Base-by-base conservation (phyloP, 1,284 basidiomycete genomes). In the Athelia sp. region DNA sequence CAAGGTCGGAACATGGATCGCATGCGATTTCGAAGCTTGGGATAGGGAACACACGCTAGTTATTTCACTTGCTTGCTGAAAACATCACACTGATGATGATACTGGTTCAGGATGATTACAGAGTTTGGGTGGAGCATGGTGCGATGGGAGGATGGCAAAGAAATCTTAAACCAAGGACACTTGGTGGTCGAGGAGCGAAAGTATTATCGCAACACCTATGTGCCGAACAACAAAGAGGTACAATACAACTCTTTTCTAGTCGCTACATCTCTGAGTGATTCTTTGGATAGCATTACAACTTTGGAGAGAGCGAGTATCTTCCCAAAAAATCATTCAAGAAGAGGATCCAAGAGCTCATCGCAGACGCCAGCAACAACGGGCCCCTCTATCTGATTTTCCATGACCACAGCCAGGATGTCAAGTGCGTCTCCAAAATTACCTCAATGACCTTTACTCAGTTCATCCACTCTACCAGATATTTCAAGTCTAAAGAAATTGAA, bases 361-460 rank as follows among this genome's bases (percentile, higher is more conserved):
- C 63, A 3, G 56, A 63, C 4, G 63, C 79, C 50, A 58, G 62
- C 3, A 54, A 60, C 11, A 56, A 67, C 23, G 85, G 84, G 1
- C 84, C 87, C 0, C 65, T 91, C n/a, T 90, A 83, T 61, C 72
- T 93, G 26, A 74, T 92, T 10, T 89, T 93, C 63, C 90, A 93
- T 62, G 87, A 90, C 60, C 70, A 75, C 46, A 76, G 68, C 51
- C 79, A 84, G 54, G 90, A 93, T 62, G 70, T 92, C 62, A 85
- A 84, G 82, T 86, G 54, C 40, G 77, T 62, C 11, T n/a, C 19
- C 14, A 31, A 3, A 2, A 11, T 14, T 24, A 3, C 45, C 34
- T 29, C 18, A 18, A 32, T 49, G 22, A 10, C 13, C 45, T 22
- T 29, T 29, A 6, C 22, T 26, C 22, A 34, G 19, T 40, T 43